phyloP scores from a whole-genome alignment of 2,329 filamentous ascomycete species.

The Botryosphaeria dothidea region DNA sequence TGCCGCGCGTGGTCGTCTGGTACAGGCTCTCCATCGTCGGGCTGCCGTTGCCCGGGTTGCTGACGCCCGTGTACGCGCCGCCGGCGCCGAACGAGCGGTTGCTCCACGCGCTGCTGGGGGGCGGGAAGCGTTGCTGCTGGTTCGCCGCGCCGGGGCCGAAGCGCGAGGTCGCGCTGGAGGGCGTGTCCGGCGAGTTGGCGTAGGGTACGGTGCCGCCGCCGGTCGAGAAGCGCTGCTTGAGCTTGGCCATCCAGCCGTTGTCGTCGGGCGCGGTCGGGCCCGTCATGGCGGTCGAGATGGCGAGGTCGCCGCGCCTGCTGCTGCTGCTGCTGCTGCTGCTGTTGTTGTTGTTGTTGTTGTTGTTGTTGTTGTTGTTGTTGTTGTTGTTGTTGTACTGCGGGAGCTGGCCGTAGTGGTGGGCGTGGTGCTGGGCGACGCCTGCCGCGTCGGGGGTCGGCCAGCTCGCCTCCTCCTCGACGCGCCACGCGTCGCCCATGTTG shows the following conservation, averaged over 20 bases:
- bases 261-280: background rate
- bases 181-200: background rate
- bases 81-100: background rate
- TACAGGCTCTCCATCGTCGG: background rate
- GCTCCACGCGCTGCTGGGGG: background rate
- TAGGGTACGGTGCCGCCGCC: background rate
- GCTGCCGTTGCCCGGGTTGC: background rate
- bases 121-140: background rate
- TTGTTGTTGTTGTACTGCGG: background rate
- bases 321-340: background rate
- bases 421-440: background rate
- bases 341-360: no score
- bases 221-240: background rate
- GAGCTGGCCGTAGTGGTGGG: background rate
- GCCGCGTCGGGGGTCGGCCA: background rate
- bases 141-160: background rate
- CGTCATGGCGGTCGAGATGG: slow-evolving; percentile 1
- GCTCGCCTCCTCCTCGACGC: slow-evolving; percentile 9
- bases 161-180: background rate
- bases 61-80: background rate
- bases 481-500: slow-evolving; percentile 13
- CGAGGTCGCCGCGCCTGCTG: background rate
- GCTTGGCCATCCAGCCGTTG: background rate
- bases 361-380: no score
- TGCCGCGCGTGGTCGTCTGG: background rate